Evolutionary conservation across 1,139 yeast genomes (phyloP).

Genomic region (Candida tropicalis): DNA sequence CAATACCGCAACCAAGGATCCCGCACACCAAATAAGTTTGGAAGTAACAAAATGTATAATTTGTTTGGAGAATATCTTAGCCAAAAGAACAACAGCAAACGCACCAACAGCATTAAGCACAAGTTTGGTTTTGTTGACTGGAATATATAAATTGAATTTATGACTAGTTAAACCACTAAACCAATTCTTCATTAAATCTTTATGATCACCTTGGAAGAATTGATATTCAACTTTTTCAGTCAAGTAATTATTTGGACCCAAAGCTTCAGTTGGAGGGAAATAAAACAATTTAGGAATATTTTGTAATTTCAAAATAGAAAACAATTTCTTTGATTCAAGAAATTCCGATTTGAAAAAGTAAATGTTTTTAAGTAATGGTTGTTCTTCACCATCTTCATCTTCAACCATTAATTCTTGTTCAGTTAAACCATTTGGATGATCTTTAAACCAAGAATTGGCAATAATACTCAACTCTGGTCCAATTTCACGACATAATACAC

Average conservation of each 20-base stretch:
- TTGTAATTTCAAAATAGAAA: slow-evolving; percentile 58
- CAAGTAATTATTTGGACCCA: slow-evolving; percentile 29
- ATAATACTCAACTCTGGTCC: slow-evolving; percentile 63
- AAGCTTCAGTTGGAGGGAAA: slow-evolving; percentile 57
- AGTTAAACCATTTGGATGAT: slow-evolving; percentile 42
- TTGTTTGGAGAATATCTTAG: slow-evolving; percentile 37
- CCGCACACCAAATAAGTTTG: slow-evolving; percentile 61
- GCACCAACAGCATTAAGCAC: slow-evolving; percentile 47
- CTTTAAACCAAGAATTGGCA: slow-evolving; percentile 60
- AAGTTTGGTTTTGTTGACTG: slow-evolving; percentile 57
- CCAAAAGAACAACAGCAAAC: slow-evolving; percentile 24
- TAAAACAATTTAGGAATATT: slow-evolving; percentile 80
- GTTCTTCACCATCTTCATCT: slow-evolving; percentile 27
- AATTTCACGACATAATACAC: slow-evolving; percentile 72
- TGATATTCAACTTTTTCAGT: slow-evolving; percentile 48
- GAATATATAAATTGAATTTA: slow-evolving; percentile 52
- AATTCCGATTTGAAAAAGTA: slow-evolving; percentile 80
- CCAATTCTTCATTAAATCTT: slow-evolving; percentile 41
- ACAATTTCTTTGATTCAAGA: slow-evolving; percentile 54
- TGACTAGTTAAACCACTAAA: slow-evolving; percentile 44
- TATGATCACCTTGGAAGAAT: slow-evolving; percentile 58
- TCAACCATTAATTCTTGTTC: slow-evolving; percentile 26
- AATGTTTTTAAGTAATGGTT: slow-evolving; percentile 35
- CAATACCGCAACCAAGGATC: slow-evolving; percentile 61
- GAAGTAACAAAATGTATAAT: slow-evolving; percentile 28